These are phyloP conservation scores for Fraxinus latifolia DNA, from an alignment of 305 asterid species.

Conservation along the genomic window DNA sequence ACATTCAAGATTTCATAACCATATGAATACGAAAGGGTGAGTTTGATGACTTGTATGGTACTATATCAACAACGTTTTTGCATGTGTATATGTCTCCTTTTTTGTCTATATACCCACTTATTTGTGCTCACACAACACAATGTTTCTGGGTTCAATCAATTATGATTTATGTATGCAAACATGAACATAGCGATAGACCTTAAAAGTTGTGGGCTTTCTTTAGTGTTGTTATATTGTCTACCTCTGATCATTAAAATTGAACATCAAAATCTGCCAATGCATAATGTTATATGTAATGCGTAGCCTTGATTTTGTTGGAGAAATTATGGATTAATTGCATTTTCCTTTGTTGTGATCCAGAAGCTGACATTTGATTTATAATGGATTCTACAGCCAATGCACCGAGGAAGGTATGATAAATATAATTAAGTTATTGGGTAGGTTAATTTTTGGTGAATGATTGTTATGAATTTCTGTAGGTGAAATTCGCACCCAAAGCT, in stretches of 20 bases:
- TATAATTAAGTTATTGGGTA: neutral
- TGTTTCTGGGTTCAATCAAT: neutral
- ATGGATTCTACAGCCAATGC: slow-evolving; percentile 50
- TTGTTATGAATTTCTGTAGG: slow-evolving; percentile 31
- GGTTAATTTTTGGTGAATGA: neutral
- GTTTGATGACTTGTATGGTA: neutral
- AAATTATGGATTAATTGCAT: neutral
- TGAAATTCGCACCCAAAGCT: slow-evolving; percentile 72
- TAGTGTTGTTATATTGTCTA: neutral
- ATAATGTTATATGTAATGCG: neutral
- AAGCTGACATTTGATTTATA: neutral
- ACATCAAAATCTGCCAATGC: neutral
- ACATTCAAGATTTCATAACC: neutral
- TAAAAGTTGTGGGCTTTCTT: neutral
- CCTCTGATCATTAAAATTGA: neutral
- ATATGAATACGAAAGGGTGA: neutral
- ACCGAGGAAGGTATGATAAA: slow-evolving; percentile 47
- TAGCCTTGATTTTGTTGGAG: neutral
- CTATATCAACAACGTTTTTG: neutral
- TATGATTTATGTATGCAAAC: neutral
- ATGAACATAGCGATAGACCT: neutral
- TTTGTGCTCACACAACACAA: neutral
- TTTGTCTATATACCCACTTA: neutral
- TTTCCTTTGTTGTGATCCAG: slow-evolving; percentile 7
- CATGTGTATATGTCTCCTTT: neutral